Percentiles rank a stretch among this genome's conserved stretches.
phyloP scores from a whole-genome alignment of 1,139 yeast species.

The Kodamaea ohmeri region DNA sequence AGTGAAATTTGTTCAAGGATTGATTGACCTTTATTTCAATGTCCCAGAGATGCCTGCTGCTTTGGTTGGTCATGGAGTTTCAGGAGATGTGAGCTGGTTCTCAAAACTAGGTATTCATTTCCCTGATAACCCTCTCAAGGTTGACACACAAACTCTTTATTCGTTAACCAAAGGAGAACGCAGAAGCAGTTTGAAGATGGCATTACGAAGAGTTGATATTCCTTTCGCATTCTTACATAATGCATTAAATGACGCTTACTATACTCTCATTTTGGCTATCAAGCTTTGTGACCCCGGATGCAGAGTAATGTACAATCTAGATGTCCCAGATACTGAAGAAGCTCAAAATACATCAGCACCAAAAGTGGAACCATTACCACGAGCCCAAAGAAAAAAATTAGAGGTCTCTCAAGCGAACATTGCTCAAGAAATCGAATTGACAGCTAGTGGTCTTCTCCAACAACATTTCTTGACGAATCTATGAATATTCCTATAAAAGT shows the following conservation, averaged over 20 bases:
- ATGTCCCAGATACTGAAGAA: conserved; percentile 11
- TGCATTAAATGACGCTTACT: conserved; percentile 83
- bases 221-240: conserved; percentile 70
- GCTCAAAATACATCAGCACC: neutral
- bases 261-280: conserved; percentile 55
- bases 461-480: neutral
- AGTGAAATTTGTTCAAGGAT: conserved; percentile 35
- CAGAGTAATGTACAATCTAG: conserved; percentile 32
- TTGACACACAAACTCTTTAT: conserved; percentile 59
- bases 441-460: conserved; percentile 1
- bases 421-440: conserved; percentile 2
- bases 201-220: conserved; percentile 49
- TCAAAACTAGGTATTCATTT: conserved; percentile 44
- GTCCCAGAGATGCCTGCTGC: conserved; percentile 23
- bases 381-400: conserved; percentile 6
- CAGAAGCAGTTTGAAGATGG: conserved; percentile 50
- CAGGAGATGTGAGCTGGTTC: conserved; percentile 60
- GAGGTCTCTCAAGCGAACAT: conserved; percentile 7
- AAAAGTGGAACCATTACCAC: too few species aligned
- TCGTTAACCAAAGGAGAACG: conserved; percentile 38
- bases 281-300: conserved; percentile 53
- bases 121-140: conserved; percentile 30
- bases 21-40: conserved; percentile 43
- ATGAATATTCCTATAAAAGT: too few species aligned
- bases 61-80: conserved; percentile 69